Base-by-base conservation (phyloP, 2,329 filamentous ascomycete species). In the Verticillium klebahnii region DNA sequence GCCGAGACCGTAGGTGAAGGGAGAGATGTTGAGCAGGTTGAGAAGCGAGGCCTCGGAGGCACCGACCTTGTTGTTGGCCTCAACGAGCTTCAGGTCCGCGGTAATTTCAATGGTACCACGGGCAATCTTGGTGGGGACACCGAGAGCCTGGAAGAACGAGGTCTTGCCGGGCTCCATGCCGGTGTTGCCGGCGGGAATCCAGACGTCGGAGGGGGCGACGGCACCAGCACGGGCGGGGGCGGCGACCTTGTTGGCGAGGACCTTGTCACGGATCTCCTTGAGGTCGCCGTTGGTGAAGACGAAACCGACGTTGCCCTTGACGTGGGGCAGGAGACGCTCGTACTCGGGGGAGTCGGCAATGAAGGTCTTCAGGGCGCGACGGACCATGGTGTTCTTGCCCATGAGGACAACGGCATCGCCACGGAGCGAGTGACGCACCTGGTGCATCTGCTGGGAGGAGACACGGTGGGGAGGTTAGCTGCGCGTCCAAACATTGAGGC, bases 41-140 rank as follows among this genome's bases (percentile, higher is more conserved):
- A 99, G 90, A 71, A 99, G 58, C 76, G 94, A 97, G 71, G 95
- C 95, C 87, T 99, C 95, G 78, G 95, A 99, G 77, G 95, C 89
- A 81, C 96, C 95, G 85, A 99, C 96, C 88, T 97, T 98, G 86
- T 62, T 85, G 72, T 89, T 89, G 69, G 92, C 87, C 86, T 97
- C 93, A 76, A 98, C 90, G 80, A 99, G 91, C 91, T 97, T 98
- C 74, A 99, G 86, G 78, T 99, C 95, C 74, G 89, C 85, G 68
- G 93, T 97, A 78, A 99, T 99, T 92, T 99, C 95, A 84, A 99
- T 99, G 84, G 95, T 99, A 96, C 95, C 96, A 96, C 95, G 95
- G 79, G 95, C 95, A 84, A 99, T 99, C 93, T 99, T 99, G 88
- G 95, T 99, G 78, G 95, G 95, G 79, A 99, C 93, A 92, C 94